Base-by-base conservation (phyloP, 768 basidiomycete species). In the Pholiota conissans region DNA sequence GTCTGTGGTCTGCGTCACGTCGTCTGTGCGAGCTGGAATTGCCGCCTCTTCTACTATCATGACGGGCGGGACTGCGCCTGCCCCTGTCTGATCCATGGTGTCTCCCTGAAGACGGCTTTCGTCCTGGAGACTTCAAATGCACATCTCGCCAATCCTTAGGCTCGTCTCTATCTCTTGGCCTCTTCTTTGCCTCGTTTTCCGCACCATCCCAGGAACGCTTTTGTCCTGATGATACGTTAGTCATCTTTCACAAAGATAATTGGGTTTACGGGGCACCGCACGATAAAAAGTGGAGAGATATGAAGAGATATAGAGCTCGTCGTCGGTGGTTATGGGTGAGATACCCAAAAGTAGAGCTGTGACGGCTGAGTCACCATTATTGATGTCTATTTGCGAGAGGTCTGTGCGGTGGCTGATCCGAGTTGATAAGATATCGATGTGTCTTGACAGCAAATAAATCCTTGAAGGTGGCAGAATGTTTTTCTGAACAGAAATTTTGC, bases 161-260 rank as follows among this genome's bases (percentile, higher is more conserved):
- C 28, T 86, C 85, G 27, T 82, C 80, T 60, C 76, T 74, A 20
- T 81, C 81, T 60, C 83, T 78, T 45, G 76, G 76, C 63, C 86
- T 78, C 71, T 90, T 90, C 66, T 81, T 67, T 37, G 72, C 64
- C 53, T 76, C 78, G 66, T 66, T 67, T 68, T 78, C 75, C 59
- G 63, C 67, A 59, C 81, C 86, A 67, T 90, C 88, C 85, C 84
- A 84, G 62, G 86, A 75, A 73, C 90, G 88, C 86, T 91, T 91
- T 72, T 81, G 78, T 80, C 90, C 90, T 91, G 90, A 81, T 79
- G 86, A 78, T 70, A 84, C 74, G 83, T 92, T 89, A 91, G 90
- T 85, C 88, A 91, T 83, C 74, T 81, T 80, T 69, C 55, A 66
- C 48, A 67, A 58, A 56, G 52, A 72, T 67, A 75, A n/a, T 74